Percentiles rank a stretch among this genome's conserved stretches.
Conservation (phyloP, 768 basidiomycete species). For the Rhizopogon sp. region DNA sequence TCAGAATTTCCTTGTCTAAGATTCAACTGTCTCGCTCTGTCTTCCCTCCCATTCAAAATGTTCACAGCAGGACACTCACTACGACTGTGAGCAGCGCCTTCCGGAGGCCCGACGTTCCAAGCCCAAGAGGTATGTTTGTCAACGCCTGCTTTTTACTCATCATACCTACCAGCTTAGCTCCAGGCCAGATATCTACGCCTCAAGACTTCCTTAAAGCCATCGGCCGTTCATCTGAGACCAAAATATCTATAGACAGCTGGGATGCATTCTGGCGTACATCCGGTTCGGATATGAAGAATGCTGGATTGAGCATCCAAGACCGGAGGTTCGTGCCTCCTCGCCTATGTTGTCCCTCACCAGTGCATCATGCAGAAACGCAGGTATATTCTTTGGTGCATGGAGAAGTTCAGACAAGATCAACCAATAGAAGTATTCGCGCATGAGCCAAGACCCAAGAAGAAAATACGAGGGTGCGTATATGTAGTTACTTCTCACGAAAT, state of each 20-base stretch:
- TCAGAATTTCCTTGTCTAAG: background rate
- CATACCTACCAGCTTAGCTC: conserved; percentile 4
- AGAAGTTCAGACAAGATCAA: conserved; percentile 62
- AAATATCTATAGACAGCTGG: conserved; percentile 64
- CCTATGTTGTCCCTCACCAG: conserved; percentile 3
- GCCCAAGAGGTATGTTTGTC: conserved; percentile 15
- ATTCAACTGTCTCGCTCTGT: conserved; percentile 12
- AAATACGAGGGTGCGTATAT: conserved; percentile 65
- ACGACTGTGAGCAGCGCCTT: conserved; percentile 2
- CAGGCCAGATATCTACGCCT: conserved; percentile 52
- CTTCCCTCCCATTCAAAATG: conserved; percentile 30
- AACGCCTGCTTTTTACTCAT: background rate
- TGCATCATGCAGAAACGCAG: conserved; percentile 29
- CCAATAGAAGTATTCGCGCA: conserved; percentile 60
- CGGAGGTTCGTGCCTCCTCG: conserved; percentile 48
- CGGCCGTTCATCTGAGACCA: conserved; percentile 62
- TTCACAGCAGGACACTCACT: conserved; percentile 23
- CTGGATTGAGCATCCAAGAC: conserved; percentile 63
- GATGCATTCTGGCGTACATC: conserved; percentile 63
- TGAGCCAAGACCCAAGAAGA: conserved; percentile 66
- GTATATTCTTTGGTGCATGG: conserved; percentile 83
- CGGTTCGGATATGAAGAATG: conserved; percentile 54
- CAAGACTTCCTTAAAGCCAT: conserved; percentile 69
- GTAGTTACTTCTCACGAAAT: background rate
- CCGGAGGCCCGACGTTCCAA: conserved; percentile 14